Conservation (phyloP, 2,329 filamentous ascomycete genomes). For the Coniochaeta pulveracea region DNA sequence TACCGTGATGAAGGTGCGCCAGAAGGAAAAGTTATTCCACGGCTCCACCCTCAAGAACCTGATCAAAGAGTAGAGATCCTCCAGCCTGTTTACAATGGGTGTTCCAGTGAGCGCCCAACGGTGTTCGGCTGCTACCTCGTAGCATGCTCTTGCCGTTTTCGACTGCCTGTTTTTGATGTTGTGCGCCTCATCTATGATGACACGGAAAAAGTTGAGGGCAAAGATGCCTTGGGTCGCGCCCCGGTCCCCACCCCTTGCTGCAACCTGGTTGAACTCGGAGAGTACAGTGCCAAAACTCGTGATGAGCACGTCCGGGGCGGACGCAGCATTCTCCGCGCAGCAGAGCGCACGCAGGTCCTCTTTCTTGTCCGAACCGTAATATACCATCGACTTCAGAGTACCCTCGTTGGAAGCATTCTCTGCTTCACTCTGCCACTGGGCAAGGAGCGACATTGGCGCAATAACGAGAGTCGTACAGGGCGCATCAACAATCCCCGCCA, state of each 20-base stretch:
- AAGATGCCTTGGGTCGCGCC: slow-evolving; percentile 66
- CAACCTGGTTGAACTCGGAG: slow-evolving; percentile 75
- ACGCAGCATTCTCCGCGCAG: slow-evolving; percentile 57
- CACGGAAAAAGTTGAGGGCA: slow-evolving; percentile 84
- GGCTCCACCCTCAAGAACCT: slow-evolving; percentile 90
- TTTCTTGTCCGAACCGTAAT: slow-evolving; percentile 82
- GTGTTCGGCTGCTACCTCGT: slow-evolving; percentile 74
- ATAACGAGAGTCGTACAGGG: slow-evolving; percentile 88
- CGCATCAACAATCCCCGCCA: slow-evolving; percentile 49
- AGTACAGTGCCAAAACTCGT: slow-evolving; percentile 90
- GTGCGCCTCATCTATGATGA: slow-evolving; percentile 93
- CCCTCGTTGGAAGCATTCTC: slow-evolving; percentile 80
- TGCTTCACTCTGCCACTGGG: slow-evolving; percentile 94
- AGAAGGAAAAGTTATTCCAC: slow-evolving; percentile 98
- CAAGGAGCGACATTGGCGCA: slow-evolving; percentile 93
- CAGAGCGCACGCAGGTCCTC: slow-evolving; percentile 71
- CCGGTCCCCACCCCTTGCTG: slow-evolving; percentile 52
- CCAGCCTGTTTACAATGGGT: slow-evolving; percentile 89
- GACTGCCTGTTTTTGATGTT: slow-evolving; percentile 83
- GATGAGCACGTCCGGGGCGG: slow-evolving; percentile 81
- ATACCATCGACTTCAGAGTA: slow-evolving; percentile 74
- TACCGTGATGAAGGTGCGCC: slow-evolving; percentile 96
- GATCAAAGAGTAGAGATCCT: slow-evolving; percentile 89
- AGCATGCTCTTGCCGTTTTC: slow-evolving; percentile 92
- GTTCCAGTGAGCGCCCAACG: slow-evolving; percentile 93